A percentile compares a stretch with the other conserved stretches of the same genome.
phyloP scores from a whole-genome alignment of 768 basidiomycete genomes.

The Auriscalpium microsporum region DNA sequence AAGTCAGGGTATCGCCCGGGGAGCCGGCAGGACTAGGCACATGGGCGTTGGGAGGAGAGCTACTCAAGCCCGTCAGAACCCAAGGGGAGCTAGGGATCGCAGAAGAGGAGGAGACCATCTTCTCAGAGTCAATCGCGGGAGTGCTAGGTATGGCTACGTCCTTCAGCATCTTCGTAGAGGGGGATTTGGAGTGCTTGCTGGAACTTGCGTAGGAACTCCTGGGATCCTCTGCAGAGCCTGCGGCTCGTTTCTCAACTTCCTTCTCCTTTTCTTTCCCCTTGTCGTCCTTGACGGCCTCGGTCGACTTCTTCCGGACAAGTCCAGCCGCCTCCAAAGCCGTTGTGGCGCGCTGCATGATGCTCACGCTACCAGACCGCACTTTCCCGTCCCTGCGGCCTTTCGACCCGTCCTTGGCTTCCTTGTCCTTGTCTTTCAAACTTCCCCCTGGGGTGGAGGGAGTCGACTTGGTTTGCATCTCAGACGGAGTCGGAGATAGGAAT shows the following conservation, averaged over 20 bases:
- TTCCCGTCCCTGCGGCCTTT: constrained; percentile 53
- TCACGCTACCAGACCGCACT: constrained; percentile 78
- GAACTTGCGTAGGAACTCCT: constrained; percentile 61
- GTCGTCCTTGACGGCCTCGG: constrained; percentile 63
- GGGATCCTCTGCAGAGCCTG: constrained; percentile 47
- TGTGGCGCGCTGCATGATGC: constrained; percentile 92
- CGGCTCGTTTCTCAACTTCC: constrained; percentile 33
- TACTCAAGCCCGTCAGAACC: constrained; percentile 37
- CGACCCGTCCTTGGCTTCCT: constrained; percentile 24
- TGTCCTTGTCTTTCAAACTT: constrained; percentile 49
- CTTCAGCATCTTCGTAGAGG: constrained; percentile 48
- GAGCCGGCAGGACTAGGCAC: constrained; percentile 42
- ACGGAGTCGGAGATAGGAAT: constrained; percentile 44
- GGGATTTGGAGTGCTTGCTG: constrained; percentile 63
- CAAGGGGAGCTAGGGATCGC: constrained; percentile 48
- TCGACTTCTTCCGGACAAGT: constrained; percentile 73
- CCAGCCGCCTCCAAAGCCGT: constrained; percentile 84
- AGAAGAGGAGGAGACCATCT: constrained; percentile 19
- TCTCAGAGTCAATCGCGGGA: constrained; percentile 37
- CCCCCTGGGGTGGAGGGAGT: constrained; percentile 65
- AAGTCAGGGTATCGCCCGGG: constrained; percentile 43
- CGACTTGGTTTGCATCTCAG: constrained; percentile 43
- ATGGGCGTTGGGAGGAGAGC: constrained; percentile 15
- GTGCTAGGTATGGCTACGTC: constrained; percentile 38
- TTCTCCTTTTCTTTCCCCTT: constrained; percentile 34